phyloP scores from a whole-genome alignment of 148 eudicot species.

The Fagopyrum tataricum region DNA sequence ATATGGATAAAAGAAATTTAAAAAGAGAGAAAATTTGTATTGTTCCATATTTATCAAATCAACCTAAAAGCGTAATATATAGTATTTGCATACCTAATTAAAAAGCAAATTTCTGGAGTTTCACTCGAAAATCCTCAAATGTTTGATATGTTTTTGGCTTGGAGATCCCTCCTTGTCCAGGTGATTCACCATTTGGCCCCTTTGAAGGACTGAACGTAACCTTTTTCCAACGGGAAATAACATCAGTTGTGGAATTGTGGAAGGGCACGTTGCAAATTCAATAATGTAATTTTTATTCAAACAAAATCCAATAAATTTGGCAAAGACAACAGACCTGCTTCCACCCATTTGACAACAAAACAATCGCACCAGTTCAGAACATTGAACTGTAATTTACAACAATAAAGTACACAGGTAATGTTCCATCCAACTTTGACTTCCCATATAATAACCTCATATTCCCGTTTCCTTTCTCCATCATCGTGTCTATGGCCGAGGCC shows the following conservation, averaged over 20 bases:
- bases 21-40: too few species aligned
- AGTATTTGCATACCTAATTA: too few species aligned
- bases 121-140: too few species aligned
- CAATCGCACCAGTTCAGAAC: background rate
- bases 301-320: background rate
- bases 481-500: background rate
- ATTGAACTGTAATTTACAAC: conserved; percentile 11
- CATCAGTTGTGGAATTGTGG: too few species aligned
- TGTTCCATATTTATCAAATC: too few species aligned
- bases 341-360: conserved; percentile 2
- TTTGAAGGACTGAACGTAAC: background rate
- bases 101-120: too few species aligned
- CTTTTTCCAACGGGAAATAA: too few species aligned
- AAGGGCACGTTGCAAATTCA: background rate
- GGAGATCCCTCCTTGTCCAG: background rate
- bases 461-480: background rate
- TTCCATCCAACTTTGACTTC: conserved; percentile 1
- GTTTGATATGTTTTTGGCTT: too few species aligned
- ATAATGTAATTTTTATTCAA: conserved; percentile 1
- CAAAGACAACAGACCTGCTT: background rate
- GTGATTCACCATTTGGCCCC: background rate
- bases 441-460: background rate
- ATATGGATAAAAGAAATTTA: too few species aligned
- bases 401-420: conserved; percentile 4
- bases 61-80: too few species aligned